These are phyloP conservation scores for Tympanopsis confertula DNA, from an alignment of 2,329 filamentous ascomycete genomes.

Conservation along the genomic window DNA sequence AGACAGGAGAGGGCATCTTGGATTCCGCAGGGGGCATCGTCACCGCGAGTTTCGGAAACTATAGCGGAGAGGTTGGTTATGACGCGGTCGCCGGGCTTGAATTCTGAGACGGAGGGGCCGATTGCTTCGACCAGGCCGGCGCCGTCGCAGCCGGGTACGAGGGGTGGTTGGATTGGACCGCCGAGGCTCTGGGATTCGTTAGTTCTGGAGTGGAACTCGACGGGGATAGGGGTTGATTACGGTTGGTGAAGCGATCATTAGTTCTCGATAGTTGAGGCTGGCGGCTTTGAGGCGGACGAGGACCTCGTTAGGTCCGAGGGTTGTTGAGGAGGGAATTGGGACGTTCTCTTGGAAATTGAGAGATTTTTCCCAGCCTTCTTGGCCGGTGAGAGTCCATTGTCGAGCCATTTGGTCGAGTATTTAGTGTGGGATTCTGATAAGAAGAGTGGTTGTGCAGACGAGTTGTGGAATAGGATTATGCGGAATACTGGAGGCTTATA, in stretches of 20 bases:
- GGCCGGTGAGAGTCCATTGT: constrained; percentile 17
- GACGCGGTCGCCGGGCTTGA: constrained; percentile 43
- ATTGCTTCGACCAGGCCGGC: constrained; percentile 32
- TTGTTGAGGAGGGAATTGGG: constrained; percentile 4
- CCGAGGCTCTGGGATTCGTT: constrained; percentile 6
- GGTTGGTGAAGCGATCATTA: constrained; percentile 23
- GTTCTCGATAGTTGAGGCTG: constrained; percentile 35
- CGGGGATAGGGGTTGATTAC: constrained; percentile 10
- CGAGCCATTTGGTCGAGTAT: constrained; percentile 12
- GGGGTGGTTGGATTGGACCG: constrained; percentile 10
- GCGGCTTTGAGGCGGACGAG: constrained; percentile 43
- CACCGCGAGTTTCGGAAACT: constrained; percentile 4
- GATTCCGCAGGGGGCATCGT: constrained; percentile 11
- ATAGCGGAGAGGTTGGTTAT: constrained; percentile 29
- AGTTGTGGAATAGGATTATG: no score
- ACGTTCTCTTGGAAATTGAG: constrained; percentile 17
- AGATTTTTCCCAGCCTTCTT: constrained; percentile 20
- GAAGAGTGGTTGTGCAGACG: no score
- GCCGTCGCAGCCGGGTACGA: constrained; percentile 24
- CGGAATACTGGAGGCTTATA: no score
- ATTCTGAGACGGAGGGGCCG: constrained; percentile 32
- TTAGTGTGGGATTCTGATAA: no score
- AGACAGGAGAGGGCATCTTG: constrained; percentile 30
- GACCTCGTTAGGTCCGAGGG: constrained; percentile 44
- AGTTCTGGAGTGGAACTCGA: neutral